Evolutionary conservation across 2,329 filamentous ascomycete genomes (phyloP).

Genomic region (Alternaria burnsii): DNA sequence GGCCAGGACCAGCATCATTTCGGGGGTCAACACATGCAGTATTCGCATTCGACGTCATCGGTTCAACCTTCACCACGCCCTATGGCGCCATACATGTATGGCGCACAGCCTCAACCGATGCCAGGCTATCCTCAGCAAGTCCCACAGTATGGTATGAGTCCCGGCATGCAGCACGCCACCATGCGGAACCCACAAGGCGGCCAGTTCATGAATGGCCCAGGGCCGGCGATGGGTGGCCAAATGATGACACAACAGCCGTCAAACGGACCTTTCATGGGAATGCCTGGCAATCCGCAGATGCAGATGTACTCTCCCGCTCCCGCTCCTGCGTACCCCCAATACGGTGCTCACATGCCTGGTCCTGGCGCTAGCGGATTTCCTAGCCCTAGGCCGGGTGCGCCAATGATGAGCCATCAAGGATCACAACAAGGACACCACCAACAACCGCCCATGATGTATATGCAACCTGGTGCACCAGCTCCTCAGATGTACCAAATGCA

Average conservation of each 20-base stretch:
- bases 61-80: constrained; percentile 83
- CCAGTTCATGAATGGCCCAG: constrained; percentile 77
- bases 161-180: constrained; percentile 73
- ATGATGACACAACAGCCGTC: constrained; percentile 85
- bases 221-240: constrained; percentile 71
- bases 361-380: constrained; percentile 80
- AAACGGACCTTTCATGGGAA: constrained; percentile 73
- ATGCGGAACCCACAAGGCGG: constrained; percentile 77
- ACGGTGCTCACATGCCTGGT: constrained; percentile 56
- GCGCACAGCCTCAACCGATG: constrained; percentile 66
- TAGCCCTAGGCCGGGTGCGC: constrained; percentile 82
- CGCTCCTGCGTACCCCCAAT: constrained; percentile 73
- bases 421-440: constrained; percentile 86
- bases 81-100: constrained; percentile 74
- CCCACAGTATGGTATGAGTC: constrained; percentile 74
- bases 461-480: constrained; percentile 78
- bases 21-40: constrained; percentile 86
- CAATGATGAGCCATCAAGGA: constrained; percentile 94
- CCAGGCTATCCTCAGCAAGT: constrained; percentile 65
- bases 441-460: constrained; percentile 70
- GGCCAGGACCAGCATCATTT: constrained; percentile 73
- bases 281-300: constrained; percentile 76
- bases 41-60: constrained; percentile 83
- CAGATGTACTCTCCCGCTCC: constrained; percentile 78
- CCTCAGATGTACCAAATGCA: constrained; percentile 79